Base-by-base conservation (phyloP, 495 filamentous ascomycete genomes). In the Neurospora sp. region DNA sequence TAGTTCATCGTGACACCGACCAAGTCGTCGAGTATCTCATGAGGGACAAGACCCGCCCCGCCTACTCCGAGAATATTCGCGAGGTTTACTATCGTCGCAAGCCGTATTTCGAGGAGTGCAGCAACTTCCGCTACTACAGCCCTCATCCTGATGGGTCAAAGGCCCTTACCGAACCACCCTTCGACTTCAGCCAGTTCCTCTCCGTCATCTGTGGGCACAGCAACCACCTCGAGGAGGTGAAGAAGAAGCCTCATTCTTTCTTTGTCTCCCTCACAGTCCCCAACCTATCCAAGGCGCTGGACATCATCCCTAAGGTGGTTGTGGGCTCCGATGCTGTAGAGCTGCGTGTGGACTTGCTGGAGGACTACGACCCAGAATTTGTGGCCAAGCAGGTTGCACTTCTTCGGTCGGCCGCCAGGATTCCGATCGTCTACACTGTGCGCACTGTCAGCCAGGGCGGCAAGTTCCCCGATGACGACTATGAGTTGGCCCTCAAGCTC, bases 291-390 rank as follows among this genome's bases (percentile, higher is more conserved):
- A 81, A 86, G 3, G 86, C 87, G 9, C 78, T 89, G 12, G 86
- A 91, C 41, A 82, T 89, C 69, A 83, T 98, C 69, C 87, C 88
- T n/a, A 83, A 88, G 74, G 90, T 92, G 38, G 90, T 89, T 20
- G 89, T 96, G 68, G 96, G 96, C 10, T 92, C 92, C 14, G 96
- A 99, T 81, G 96, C 96, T 18, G 91, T 98, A 8, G 96, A 99
- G 82, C 78, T 98, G 71, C 89, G 96, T 5, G 93, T 97, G n/a
- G 96, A 99, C 82, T 83, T 99, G 38, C 85, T 99, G 27, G 85
- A 92, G 76, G 94, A 98, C 74, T 89, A 91, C 20, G 81, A 86
- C 10, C 86, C 86, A 0, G 93, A 97, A 71, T 97, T 90, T 73
- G 87, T 98, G 39, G 87, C 89, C 41, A 89, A 90, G 61, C 94